Evolutionary conservation across 441 rosid species (phyloP).

Genomic region (Euphorbia corollata): DNA sequence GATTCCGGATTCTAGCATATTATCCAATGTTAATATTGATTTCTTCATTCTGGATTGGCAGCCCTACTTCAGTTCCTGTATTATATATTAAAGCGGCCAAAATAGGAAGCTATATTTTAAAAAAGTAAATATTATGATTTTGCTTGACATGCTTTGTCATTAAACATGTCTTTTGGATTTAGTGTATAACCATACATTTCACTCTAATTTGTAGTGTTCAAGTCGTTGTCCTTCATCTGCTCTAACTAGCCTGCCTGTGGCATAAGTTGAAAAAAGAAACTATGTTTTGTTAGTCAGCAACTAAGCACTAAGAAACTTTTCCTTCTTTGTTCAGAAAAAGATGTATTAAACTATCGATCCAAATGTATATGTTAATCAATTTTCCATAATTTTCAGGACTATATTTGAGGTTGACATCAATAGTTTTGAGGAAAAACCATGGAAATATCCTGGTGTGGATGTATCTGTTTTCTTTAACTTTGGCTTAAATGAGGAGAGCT

Average conservation of each 20-base stretch:
- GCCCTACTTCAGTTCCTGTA: not conserved
- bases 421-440: constrained; percentile 89
- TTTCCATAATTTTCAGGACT: constrained; percentile 48
- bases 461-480: constrained; percentile 82
- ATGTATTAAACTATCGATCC: not conserved
- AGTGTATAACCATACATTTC: not conserved
- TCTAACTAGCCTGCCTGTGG: too few species aligned
- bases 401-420: constrained; percentile 91
- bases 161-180: not conserved
- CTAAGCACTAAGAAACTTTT: not conserved
- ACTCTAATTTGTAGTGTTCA: not conserved
- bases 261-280: too few species aligned
- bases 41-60: not conserved
- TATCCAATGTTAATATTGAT: not conserved
- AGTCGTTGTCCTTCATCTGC: not conserved
- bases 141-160: not conserved
- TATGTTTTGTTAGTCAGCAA: not conserved
- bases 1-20: constrained; percentile 4
- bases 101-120: not conserved
- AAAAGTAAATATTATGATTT: not conserved
- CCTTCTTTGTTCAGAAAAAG: not conserved
- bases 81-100: not conserved
- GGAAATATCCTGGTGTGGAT: constrained; percentile 84
- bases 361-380: constrained; percentile 13
- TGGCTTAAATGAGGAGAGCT: constrained; percentile 87